phyloP scores from a whole-genome alignment of 345 rosid genomes.

The Aegle marmelos region DNA sequence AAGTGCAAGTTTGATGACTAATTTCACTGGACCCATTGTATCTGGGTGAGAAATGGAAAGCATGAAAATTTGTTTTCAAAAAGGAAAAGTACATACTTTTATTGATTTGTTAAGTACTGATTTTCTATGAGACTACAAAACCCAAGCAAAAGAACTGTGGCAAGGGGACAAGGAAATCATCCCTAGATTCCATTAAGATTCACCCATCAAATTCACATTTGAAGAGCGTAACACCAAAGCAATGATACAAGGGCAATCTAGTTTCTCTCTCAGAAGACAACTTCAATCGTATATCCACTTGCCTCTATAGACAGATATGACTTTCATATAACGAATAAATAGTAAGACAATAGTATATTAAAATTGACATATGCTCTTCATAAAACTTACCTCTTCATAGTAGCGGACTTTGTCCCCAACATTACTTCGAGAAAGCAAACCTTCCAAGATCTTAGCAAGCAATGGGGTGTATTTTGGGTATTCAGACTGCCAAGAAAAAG shows the following conservation, averaged over 20 bases:
- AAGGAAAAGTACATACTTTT: background rate
- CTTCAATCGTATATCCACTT: background rate
- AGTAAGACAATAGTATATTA: background rate
- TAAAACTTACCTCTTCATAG: conserved; percentile 57
- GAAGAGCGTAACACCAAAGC: background rate
- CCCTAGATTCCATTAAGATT: background rate
- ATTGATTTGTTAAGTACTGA: background rate
- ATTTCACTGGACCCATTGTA: background rate
- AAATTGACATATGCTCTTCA: conserved; percentile 1
- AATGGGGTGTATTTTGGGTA: conserved; percentile 75
- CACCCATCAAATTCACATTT: background rate
- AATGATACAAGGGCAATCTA: background rate
- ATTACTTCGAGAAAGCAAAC: conserved; percentile 58
- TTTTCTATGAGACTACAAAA: background rate
- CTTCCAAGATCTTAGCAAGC: conserved; percentile 84
- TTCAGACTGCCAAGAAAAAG: conserved; percentile 60
- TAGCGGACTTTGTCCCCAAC: conserved; percentile 62
- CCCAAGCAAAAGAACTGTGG: background rate
- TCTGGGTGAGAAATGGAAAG: background rate
- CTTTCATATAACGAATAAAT: background rate
- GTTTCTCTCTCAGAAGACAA: background rate
- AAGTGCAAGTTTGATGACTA: background rate
- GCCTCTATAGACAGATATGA: background rate
- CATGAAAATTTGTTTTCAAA: background rate
- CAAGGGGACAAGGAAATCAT: background rate